Evolutionary conservation across 768 basidiomycete genomes (phyloP), one percentile per base, ranked within the genome.

Genomic region (Termitomyces sp.): DNA sequence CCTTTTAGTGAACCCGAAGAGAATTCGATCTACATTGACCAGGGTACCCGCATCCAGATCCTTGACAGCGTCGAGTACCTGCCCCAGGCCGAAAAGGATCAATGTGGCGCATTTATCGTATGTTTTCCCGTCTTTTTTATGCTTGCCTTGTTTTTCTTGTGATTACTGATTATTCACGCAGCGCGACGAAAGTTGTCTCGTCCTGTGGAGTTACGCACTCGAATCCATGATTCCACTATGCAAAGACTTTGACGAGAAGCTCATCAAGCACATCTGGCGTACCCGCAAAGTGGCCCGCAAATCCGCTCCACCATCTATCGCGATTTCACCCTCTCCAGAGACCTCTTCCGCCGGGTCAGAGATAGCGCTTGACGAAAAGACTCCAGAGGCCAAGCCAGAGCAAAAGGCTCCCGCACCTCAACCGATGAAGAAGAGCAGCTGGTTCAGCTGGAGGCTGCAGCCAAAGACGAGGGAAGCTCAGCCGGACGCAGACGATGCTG

Each of bases 1-100:
- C 22, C 37, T 1, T 48, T 6, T 70, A 88, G 86, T 4, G 76
- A 76, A 44, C 78, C 82, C 7, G 73, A 79, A 36, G 81, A 81
- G 16, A 69, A 73, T 33, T 84, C 81, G 45, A 80, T 90, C 54
- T 83, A 82, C 65, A 85, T 95, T 61, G 91, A 94, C 71, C 74
- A 78, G 54, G 84, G 90, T 65, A 94, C 91, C 0, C 87, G 91
- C 34, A 93, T 95, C 55, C 93, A 95, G 68, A 84, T 95, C 59
- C 72, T 95, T 22, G 85, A 87, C 55, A 80, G 81, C 41, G 84
- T 94, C 63, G 69, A 73, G 37, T 77, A 81, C 52, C 76, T 95
- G 37, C 87, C 88, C 2, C 75, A 81, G 39, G 92, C 91, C 4
- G 90, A 94, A 68, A 93, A 93, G 75, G 92, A 94, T 55, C 91